A percentile compares a stretch with the other conserved stretches of the same genome.
These are phyloP conservation scores for Coemansia sp. DNA, from an alignment of 192 early-diverging fungal genomes.

Conservation along the genomic window DNA sequence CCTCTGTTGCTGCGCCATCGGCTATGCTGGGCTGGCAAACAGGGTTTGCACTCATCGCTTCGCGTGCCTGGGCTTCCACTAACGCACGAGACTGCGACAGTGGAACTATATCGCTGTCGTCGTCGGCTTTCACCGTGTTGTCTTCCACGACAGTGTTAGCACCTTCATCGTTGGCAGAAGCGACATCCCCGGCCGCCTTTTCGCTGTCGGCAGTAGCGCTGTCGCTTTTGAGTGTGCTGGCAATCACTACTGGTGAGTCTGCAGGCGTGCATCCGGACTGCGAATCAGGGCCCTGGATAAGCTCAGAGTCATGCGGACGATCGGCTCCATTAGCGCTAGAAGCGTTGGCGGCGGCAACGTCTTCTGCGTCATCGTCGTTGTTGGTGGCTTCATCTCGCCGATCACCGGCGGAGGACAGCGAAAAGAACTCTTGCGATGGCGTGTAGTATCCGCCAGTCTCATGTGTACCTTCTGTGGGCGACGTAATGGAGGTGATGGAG, in stretches of 20 bases:
- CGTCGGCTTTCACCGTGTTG: conserved; percentile 15
- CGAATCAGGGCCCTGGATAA: conserved; percentile 32
- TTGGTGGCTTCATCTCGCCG: conserved; percentile 4
- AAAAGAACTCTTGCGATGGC: conserved; percentile 49
- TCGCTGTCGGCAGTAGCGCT: conserved; percentile 15
- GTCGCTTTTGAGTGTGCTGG: conserved; percentile 19
- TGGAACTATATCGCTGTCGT: conserved; percentile 52
- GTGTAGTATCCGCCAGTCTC: conserved; percentile 26
- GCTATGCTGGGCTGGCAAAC: background rate
- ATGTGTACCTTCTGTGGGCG: conserved; percentile 5
- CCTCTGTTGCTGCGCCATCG: conserved; percentile 2
- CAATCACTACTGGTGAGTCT: conserved; percentile 28
- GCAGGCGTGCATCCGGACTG: conserved; percentile 19
- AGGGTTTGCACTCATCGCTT: conserved; percentile 2
- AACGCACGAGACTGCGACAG: conserved; percentile 41
- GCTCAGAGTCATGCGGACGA: background rate
- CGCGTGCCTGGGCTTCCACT: conserved; percentile 15
- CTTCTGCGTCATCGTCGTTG: conserved; percentile 1
- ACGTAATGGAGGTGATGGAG: background rate
- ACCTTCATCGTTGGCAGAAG: background rate
- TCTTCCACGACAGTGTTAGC: background rate
- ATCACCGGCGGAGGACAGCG: conserved; percentile 24
- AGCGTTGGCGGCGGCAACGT: background rate
- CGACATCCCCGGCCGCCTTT: background rate
- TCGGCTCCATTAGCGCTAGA: background rate